Conservation (phyloP, 1,284 basidiomycete species). For the Apiotrichum sp. region DNA sequence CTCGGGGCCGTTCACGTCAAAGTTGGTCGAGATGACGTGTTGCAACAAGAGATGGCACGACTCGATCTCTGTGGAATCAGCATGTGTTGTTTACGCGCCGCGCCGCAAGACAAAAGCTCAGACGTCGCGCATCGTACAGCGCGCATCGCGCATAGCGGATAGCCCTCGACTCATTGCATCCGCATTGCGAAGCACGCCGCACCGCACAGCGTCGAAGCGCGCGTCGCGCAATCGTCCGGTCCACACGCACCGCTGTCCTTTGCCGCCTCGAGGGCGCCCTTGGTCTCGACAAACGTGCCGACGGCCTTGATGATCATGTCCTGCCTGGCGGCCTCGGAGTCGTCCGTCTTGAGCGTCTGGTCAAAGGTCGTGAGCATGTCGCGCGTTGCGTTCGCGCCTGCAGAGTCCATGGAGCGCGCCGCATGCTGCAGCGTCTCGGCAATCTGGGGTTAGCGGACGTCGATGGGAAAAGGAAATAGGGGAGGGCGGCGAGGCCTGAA, state of each 20-base stretch:
- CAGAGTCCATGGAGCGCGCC: conserved; percentile 56
- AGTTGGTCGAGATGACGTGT: conserved; percentile 31
- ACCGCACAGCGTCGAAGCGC: neutral
- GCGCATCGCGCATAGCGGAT: too few species aligned
- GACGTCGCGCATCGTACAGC: too few species aligned
- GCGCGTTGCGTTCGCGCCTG: conserved; percentile 59
- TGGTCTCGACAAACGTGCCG: conserved; percentile 31
- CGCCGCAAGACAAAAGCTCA: too few species aligned
- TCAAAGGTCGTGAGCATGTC: conserved; percentile 63
- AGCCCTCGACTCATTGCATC: too few species aligned
- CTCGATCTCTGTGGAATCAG: conserved; percentile 34
- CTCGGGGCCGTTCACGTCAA: conserved; percentile 26
- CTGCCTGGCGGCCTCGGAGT: conserved; percentile 48
- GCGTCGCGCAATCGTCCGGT: neutral
- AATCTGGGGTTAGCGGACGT: conserved; percentile 5
- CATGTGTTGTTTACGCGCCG: neutral
- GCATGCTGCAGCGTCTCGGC: conserved; percentile 55
- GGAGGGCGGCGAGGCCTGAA: neutral
- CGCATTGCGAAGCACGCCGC: too few species aligned
- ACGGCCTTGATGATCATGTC: conserved; percentile 36
- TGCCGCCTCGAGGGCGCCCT: conserved; percentile 38
- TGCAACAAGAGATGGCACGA: conserved; percentile 39
- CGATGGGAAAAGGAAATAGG: neutral
- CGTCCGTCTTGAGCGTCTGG: conserved; percentile 54
- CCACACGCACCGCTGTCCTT: conserved; percentile 39